Evolutionary conservation across 2,329 filamentous ascomycete genomes (phyloP).

Genomic region (Nectriaceae sp.): DNA sequence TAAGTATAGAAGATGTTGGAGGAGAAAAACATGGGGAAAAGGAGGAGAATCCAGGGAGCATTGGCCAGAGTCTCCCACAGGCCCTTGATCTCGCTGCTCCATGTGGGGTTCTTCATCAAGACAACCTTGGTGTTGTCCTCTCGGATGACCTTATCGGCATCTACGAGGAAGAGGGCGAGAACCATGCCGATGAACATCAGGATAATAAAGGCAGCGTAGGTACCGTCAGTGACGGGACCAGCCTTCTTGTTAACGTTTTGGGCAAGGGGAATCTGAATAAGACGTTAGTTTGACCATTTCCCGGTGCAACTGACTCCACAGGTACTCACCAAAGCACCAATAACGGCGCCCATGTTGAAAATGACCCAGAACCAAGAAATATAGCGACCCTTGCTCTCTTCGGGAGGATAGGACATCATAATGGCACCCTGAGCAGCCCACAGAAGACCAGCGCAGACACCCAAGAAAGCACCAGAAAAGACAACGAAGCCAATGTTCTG

Average conservation of each 20-base stretch:
- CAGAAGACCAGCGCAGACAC: constrained; percentile 76
- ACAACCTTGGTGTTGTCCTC: constrained; percentile 41
- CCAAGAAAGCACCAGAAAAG: constrained; percentile 75
- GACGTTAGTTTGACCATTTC: constrained; percentile 4
- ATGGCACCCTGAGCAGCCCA: constrained; percentile 85
- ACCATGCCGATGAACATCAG: constrained; percentile 53
- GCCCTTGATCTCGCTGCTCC: constrained; percentile 35
- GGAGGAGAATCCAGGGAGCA: constrained; percentile 30
- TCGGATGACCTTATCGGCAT: constrained; percentile 42
- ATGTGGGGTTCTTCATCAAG: constrained; percentile 37
- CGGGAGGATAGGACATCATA: constrained; percentile 87
- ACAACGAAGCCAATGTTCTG: constrained; percentile 69
- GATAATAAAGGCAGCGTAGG: constrained; percentile 50
- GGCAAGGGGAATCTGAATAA: constrained; percentile 63
- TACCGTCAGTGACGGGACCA: constrained; percentile 49
- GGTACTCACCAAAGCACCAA: constrained; percentile 66
- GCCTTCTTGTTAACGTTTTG: constrained; percentile 65
- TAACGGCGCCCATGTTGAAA: constrained; percentile 89
- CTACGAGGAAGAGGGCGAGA: constrained; percentile 49
- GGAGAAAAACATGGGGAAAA: constrained; percentile 56
- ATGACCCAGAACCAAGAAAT: constrained; percentile 95
- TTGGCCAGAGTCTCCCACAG: constrained; percentile 46
- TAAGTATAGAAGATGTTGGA: constrained; percentile 60
- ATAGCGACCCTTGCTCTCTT: constrained; percentile 81
- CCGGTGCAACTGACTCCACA: neutral